Base-by-base conservation (phyloP, 2,329 filamentous ascomycete genomes). In the Scleromitrula shiraiana region DNA sequence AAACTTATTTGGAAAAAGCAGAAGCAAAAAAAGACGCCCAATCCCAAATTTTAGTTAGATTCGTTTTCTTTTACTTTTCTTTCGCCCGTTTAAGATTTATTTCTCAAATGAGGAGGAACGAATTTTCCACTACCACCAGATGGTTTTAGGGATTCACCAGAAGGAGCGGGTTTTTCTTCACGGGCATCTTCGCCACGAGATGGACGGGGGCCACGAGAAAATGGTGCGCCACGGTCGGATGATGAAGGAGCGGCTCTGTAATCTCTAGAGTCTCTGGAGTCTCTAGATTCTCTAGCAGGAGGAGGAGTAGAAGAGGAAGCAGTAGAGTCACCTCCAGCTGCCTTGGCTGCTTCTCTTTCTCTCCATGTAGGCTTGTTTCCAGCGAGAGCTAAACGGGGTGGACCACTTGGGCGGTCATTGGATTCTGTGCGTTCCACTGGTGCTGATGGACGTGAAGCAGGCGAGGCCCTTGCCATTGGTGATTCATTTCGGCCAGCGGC, bases 91-190 rank as follows among this genome's bases (percentile, higher is more conserved):
- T 12, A 29, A 6, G 26, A 29, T 12, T 37, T 37, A 4, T 71
- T 66, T 46, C 67, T 65, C 45, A 69, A 57, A 59, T 68, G 69
- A 46, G 63, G 64, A 45, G 79, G 79, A 59, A 82, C 75, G 67
- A 74, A 83, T 65, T 80, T 82, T 57, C 77, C 77, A 38, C 74
- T 59, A 23, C 66, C 70, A 35, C 77, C 74, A 35, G 73, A 72
- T 14, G 77, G 65, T 60, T 73, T 74, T 50, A 78, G 67, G 40
- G 70, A 56, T 32, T 60, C 66, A 19, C 80, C 76, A 15, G 52
- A 26, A 40, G 71, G 63, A 42, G 71, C 61, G 7, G 71, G 64
- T 23, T 10, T 19, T 17, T 61, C 64, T 40, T 67, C 58, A 49
- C 54, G 54, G 40, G 63, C 64, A 47, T 68, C 68, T 58, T 72